These are phyloP conservation scores for Neofusicoccum ribis DNA, from an alignment of 2,329 filamentous ascomycete genomes.

Conservation along the genomic window DNA sequence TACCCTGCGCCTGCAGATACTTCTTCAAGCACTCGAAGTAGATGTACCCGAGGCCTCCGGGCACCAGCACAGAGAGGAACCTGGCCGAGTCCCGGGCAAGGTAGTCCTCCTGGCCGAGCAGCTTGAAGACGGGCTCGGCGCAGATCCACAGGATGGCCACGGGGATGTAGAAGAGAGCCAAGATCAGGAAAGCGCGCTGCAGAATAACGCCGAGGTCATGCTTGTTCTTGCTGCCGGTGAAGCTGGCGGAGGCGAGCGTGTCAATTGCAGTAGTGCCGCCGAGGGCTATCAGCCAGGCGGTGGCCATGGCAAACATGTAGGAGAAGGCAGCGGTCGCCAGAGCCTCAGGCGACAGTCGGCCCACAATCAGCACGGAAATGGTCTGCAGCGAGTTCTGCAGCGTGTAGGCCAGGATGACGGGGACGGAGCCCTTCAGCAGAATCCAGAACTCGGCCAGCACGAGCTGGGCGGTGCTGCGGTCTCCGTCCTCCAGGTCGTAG, in stretches of 20 bases:
- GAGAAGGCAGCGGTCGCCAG: constrained; percentile 81
- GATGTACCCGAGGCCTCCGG: constrained; percentile 81
- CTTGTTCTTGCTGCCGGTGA: constrained; percentile 77
- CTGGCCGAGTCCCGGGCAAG: constrained; percentile 71
- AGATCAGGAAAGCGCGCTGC: constrained; percentile 72
- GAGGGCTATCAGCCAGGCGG: constrained; percentile 81
- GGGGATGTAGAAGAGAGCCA: constrained; percentile 70
- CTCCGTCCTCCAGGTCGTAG: constrained; percentile 40
- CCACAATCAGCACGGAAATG: constrained; percentile 76
- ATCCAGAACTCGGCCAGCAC: constrained; percentile 64
- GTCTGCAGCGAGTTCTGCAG: constrained; percentile 86
- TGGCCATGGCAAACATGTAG: constrained; percentile 92
- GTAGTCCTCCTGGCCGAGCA: constrained; percentile 74
- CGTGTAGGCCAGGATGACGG: constrained; percentile 81
- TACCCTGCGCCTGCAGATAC: constrained; percentile 59
- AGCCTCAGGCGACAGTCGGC: constrained; percentile 75
- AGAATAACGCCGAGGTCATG: constrained; percentile 76
- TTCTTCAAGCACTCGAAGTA: constrained; percentile 79
- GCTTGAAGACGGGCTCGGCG: constrained; percentile 71
- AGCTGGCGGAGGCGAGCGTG: constrained; percentile 78
- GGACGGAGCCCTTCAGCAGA: constrained; percentile 67
- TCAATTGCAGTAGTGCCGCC: constrained; percentile 85
- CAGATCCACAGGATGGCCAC: constrained; percentile 73
- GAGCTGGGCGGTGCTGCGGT: constrained; percentile 36
- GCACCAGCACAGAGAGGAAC: constrained; percentile 73